Conservation (phyloP, 2,329 filamentous ascomycete species). For the Colletotrichum neosansevieriae region DNA sequence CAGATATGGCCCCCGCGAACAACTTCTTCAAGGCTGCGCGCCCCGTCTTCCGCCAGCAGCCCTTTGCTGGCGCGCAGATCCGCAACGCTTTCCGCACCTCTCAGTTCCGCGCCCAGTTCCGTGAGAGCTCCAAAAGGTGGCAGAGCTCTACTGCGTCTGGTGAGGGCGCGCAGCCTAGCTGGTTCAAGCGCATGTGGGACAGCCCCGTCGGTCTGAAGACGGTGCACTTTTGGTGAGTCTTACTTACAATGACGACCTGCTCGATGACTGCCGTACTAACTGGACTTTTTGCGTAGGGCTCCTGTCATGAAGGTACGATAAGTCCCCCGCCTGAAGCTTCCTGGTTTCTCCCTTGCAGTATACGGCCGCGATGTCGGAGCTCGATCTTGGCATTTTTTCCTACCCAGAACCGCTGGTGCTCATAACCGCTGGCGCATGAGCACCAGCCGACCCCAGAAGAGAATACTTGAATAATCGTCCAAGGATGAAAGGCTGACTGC, state of each 20-base stretch:
- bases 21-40: constrained; percentile 67
- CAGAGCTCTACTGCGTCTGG: constrained; percentile 73
- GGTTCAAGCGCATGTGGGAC: constrained; percentile 85
- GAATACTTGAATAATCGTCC: no score
- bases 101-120: constrained; percentile 57
- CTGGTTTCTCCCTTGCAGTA: constrained; percentile 32
- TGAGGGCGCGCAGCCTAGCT: constrained; percentile 60
- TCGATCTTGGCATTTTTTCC: background rate
- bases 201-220: constrained; percentile 88
- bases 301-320: constrained; percentile 82
- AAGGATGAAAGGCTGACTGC: constrained; percentile 13
- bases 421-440: background rate
- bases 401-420: no score
- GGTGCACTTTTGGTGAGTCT: constrained; percentile 92
- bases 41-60: constrained; percentile 67
- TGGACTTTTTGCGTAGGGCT: constrained; percentile 68
- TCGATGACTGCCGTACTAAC: constrained; percentile 11
- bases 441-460: no score
- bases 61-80: constrained; percentile 65
- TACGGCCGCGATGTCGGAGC: constrained; percentile 32
- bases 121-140: constrained; percentile 68
- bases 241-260: no score
- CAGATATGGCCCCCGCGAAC: constrained; percentile 58
- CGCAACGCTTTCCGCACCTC: constrained; percentile 64
- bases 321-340: constrained; percentile 57